Evolutionary conservation across 352 stramenopile species (phyloP).

Genomic region (Phytopythium cucurbitacearum): DNA sequence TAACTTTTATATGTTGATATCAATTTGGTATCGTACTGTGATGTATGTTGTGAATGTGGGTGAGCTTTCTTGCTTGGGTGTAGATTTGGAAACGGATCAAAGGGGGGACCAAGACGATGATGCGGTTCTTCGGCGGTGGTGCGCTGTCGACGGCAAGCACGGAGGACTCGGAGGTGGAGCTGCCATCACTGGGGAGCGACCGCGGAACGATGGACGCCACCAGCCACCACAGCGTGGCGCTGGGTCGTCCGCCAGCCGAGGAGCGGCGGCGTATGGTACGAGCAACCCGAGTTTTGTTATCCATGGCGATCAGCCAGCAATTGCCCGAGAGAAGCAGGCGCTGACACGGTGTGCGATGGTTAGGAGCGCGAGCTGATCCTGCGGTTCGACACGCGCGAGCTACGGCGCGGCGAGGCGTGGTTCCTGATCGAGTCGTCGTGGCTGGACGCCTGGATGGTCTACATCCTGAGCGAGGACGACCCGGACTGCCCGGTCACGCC

Average conservation of each 20-base stretch:
- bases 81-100: too few relatives aligned
- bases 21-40: too few relatives aligned
- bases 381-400: constrained; percentile 55
- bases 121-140: too few relatives aligned
- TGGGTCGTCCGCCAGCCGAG: constrained; percentile 19
- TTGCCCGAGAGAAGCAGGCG: not conserved
- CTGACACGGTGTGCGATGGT: not conserved
- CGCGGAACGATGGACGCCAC: constrained; percentile 1
- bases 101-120: too few relatives aligned
- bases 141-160: not conserved
- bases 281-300: not conserved
- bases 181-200: constrained; percentile 17
- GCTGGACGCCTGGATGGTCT: constrained; percentile 80
- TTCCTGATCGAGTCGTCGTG: constrained; percentile 75
- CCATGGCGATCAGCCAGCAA: not conserved
- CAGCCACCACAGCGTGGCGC: constrained; percentile 6
- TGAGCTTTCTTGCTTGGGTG: too few relatives aligned
- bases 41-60: too few relatives aligned
- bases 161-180: constrained; percentile 8
- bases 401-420: constrained; percentile 69
- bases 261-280: constrained; percentile 21
- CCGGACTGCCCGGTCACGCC: constrained; percentile 37
- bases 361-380: constrained; percentile 68
- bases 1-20: too few relatives aligned
- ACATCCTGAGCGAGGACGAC: constrained; percentile 65